These are phyloP conservation scores for Papiliotrema flavescens DNA, from an alignment of 1,284 basidiomycete genomes.

Conservation along the genomic window DNA sequence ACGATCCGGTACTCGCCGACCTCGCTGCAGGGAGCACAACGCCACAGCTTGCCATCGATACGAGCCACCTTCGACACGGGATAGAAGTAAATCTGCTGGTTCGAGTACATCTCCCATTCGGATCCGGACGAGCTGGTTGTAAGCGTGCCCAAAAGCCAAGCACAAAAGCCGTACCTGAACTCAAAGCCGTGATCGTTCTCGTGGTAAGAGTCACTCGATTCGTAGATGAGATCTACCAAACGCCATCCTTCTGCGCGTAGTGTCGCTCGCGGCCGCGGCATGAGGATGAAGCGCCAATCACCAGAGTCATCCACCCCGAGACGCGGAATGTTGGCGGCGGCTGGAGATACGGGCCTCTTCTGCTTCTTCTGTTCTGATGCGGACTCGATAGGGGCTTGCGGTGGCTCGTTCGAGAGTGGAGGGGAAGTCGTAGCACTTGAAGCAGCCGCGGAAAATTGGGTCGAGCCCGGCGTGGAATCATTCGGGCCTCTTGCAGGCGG, in stretches of 20 bases:
- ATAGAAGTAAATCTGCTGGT: background rate
- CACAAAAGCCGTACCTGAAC: background rate
- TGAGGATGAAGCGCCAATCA: slow-evolving; percentile 1
- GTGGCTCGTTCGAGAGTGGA: too few species aligned
- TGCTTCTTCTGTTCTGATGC: background rate
- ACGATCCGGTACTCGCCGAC: background rate
- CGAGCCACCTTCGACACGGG: slow-evolving; percentile 1
- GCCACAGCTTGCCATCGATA: slow-evolving; percentile 1
- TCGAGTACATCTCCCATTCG: background rate
- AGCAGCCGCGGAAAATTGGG: too few species aligned
- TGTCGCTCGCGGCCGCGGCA: background rate
- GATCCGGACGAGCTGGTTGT: background rate
- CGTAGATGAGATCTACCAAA: background rate
- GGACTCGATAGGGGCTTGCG: background rate
- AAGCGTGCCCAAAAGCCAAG: background rate
- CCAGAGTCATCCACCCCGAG: slow-evolving; percentile 3
- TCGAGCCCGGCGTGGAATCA: too few species aligned
- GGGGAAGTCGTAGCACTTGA: too few species aligned
- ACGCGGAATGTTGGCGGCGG: background rate
- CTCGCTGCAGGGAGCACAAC: background rate
- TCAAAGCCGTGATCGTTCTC: background rate
- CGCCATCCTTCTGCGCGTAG: background rate
- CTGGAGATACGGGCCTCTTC: background rate
- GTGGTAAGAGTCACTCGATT: background rate
- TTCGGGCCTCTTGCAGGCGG: too few species aligned